Percentiles rank a stretch among this genome's conserved stretches.
These are phyloP conservation scores for Lecanicillium sp. DNA, from an alignment of 2,329 filamentous ascomycete species.

Conservation along the genomic window DNA sequence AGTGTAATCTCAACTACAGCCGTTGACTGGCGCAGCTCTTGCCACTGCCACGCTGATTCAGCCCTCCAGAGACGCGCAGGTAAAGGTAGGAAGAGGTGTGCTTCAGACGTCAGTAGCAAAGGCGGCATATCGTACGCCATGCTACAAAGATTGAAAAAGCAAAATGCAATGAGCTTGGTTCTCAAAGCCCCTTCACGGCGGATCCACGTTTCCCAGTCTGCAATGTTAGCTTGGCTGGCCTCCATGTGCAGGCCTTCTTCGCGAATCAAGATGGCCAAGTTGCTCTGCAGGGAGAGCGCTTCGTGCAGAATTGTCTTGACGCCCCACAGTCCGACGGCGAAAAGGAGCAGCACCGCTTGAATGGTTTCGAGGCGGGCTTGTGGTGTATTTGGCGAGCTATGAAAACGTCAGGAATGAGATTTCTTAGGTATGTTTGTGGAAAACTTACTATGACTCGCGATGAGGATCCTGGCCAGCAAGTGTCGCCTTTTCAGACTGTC, in stretches of 20 bases:
- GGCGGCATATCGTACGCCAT: slow-evolving; percentile 54
- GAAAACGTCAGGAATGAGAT: background rate
- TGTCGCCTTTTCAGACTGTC: slow-evolving; percentile 37
- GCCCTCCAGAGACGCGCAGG: slow-evolving; percentile 49
- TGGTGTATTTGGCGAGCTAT: slow-evolving; percentile 49
- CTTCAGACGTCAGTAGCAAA: slow-evolving; percentile 47
- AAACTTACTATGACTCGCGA: slow-evolving; percentile 49
- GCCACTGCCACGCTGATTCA: slow-evolving; percentile 51
- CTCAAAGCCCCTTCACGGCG: slow-evolving; percentile 47
- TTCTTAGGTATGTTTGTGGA: background rate
- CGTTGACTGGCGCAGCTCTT: slow-evolving; percentile 44
- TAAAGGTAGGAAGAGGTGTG: slow-evolving; percentile 47
- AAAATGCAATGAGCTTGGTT: slow-evolving; percentile 53
- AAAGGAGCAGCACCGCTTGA: slow-evolving; percentile 53
- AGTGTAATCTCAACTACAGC: slow-evolving; percentile 43
- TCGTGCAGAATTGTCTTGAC: slow-evolving; percentile 52
- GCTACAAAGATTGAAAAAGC: slow-evolving; percentile 55
- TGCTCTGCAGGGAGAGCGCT: slow-evolving; percentile 50
- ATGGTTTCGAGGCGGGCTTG: slow-evolving; percentile 56
- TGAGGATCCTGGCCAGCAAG: slow-evolving; percentile 30
- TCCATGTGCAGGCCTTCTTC: slow-evolving; percentile 47
- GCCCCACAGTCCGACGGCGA: slow-evolving; percentile 53
- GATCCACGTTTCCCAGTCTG: slow-evolving; percentile 54
- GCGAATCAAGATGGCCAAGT: slow-evolving; percentile 47
- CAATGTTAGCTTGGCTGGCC: slow-evolving; percentile 33